Conservation (phyloP, 805 yeast species). For the Nakazawaea anatomiae region DNA sequence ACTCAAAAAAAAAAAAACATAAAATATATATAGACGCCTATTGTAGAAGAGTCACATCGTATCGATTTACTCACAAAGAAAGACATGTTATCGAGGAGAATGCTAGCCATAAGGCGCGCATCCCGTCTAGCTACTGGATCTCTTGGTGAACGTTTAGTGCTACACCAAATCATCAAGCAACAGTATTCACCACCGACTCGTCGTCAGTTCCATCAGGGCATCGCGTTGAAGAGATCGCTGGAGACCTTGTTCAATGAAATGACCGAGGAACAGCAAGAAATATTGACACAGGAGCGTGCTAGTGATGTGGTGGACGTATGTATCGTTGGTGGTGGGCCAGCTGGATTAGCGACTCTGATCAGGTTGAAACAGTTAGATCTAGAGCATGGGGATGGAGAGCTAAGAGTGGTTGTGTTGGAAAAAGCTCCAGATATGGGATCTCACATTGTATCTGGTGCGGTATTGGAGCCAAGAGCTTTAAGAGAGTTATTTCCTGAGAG, state of each 20-base stretch:
- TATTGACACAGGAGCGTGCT: conserved; percentile 62
- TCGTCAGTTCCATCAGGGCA: neutral
- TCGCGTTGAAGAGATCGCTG: conserved; percentile 10
- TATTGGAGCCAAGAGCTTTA: conserved; percentile 84
- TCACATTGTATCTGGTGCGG: conserved; percentile 91
- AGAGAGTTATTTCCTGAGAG: conserved; percentile 76
- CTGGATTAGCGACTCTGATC: conserved; percentile 94
- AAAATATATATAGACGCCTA: no score
- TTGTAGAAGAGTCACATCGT: no score
- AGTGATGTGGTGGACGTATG: conserved; percentile 88
- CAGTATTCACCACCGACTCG: neutral
- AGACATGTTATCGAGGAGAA: neutral
- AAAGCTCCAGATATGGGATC: conserved; percentile 92
- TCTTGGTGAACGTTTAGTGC: neutral
- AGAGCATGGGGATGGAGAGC: conserved; percentile 54
- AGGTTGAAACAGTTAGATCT: conserved; percentile 78
- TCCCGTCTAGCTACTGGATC: neutral
- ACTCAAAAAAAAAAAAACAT: neutral
- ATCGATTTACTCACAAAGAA: no score
- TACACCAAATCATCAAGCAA: neutral
- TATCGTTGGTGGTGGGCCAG: conserved; percentile 97
- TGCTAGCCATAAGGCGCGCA: neutral
- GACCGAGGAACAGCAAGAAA: conserved; percentile 37
- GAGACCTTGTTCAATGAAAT: conserved; percentile 22
- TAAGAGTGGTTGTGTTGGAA: conserved; percentile 85